Conservation (phyloP, 2,329 filamentous ascomycete genomes). For the Colletotrichum camelliae region DNA sequence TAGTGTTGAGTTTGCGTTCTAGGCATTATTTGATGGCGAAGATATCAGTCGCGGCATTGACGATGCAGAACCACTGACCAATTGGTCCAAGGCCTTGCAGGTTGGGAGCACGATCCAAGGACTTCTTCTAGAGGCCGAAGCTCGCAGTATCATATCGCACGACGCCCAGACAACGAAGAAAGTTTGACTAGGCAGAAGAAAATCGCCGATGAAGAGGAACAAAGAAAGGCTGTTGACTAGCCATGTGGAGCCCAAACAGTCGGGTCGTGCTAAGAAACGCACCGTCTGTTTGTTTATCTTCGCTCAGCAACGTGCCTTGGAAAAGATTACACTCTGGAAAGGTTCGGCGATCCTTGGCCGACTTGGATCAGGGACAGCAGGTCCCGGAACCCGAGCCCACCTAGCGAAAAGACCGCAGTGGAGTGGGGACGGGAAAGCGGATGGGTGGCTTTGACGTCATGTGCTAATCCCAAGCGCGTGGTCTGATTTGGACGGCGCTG, state of each 20-base stretch:
- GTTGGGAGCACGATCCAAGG: fast-evolving
- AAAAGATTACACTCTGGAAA: background rate
- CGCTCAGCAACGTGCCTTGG: background rate
- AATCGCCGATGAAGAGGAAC: background rate
- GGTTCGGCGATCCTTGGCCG: background rate
- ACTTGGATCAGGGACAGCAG: background rate
- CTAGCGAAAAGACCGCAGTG: background rate
- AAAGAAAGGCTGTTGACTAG: background rate
- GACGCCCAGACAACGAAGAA: background rate
- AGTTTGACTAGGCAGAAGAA: background rate
- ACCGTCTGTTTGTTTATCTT: background rate
- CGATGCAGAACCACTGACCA: no score
- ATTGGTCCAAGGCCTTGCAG: no score
- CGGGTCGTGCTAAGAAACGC: background rate
- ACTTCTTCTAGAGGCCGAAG: fast-evolving
- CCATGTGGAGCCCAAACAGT: background rate
- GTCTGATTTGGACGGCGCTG: background rate
- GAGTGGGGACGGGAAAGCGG: background rate
- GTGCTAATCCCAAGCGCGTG: background rate
- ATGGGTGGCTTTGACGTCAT: background rate
- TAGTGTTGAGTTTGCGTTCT: no score
- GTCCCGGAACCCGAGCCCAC: background rate
- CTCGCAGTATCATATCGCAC: background rate
- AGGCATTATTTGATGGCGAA: no score
- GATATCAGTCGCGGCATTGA: no score